These are phyloP conservation scores for Kluyveromyces sp. DNA, from an alignment of 1,139 yeast genomes.

Conservation along the genomic window DNA sequence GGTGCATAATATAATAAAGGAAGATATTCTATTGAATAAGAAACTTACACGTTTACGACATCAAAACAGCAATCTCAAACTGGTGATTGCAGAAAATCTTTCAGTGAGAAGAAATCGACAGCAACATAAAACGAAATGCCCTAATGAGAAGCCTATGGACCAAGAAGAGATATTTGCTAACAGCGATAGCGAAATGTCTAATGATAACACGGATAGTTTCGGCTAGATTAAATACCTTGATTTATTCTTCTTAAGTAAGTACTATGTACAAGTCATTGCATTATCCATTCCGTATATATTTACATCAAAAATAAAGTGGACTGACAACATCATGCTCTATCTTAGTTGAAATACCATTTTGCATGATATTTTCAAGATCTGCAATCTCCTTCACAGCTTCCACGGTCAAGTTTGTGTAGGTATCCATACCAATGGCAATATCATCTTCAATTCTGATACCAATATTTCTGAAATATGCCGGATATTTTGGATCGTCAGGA, in stretches of 20 bases:
- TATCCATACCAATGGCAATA: slow-evolving; percentile 59
- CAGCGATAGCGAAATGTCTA: not conserved
- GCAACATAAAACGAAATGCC: not conserved
- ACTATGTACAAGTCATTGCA: too few relatives aligned
- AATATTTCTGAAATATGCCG: slow-evolving; percentile 74
- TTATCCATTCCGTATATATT: too few relatives aligned
- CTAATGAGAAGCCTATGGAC: not conserved
- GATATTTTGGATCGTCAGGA: slow-evolving; percentile 63
- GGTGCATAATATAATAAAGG: not conserved
- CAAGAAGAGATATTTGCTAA: slow-evolving; percentile 1
- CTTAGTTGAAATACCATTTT: slow-evolving; percentile 47
- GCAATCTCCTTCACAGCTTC: slow-evolving; percentile 79
- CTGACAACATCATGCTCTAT: slow-evolving; percentile 45
- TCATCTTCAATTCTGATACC: slow-evolving; percentile 96
- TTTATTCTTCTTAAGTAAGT: not conserved
- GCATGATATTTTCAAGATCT: slow-evolving; percentile 65
- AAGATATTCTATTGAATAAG: not conserved
- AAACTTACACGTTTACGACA: not conserved
- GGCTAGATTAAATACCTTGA: not conserved
- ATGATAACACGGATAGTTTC: not conserved
- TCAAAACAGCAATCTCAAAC: slow-evolving; percentile 1
- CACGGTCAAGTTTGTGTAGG: slow-evolving; percentile 57
- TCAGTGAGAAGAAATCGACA: not conserved
- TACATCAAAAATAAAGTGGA: slow-evolving; percentile 22
- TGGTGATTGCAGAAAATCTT: slow-evolving; percentile 1